Conservation (phyloP, 2,329 filamentous ascomycete species). For the Epichloe typhina region DNA sequence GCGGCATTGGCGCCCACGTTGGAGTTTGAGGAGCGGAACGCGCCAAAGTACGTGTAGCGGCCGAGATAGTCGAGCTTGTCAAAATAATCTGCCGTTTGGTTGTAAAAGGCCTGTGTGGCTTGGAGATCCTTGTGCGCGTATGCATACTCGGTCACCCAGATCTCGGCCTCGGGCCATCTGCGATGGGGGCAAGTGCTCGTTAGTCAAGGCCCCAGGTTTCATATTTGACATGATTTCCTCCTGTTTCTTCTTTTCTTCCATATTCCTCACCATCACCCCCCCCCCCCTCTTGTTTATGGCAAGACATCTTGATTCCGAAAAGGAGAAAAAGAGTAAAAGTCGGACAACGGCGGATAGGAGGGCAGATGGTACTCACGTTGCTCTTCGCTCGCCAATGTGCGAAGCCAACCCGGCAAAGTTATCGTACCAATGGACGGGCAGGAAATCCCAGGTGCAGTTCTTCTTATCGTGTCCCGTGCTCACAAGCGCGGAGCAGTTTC, state of each 20-base stretch:
- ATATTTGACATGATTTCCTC: not conserved
- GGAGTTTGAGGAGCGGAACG: constrained; percentile 54
- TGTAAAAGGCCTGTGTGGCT: constrained; percentile 53
- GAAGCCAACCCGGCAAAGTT: constrained; percentile 55
- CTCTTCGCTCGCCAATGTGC: constrained; percentile 42
- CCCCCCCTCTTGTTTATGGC: too few relatives aligned
- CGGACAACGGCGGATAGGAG: not conserved
- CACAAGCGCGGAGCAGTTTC: constrained; percentile 46
- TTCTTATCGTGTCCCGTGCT: constrained; percentile 23
- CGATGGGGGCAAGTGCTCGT: constrained; percentile 11
- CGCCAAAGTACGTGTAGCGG: constrained; percentile 63
- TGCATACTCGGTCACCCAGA: constrained; percentile 75
- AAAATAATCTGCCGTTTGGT: constrained; percentile 51
- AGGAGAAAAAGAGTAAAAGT: not conserved
- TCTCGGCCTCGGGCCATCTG: constrained; percentile 45
- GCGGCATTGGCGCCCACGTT: constrained; percentile 63
- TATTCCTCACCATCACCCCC: too few relatives aligned
- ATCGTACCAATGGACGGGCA: constrained; percentile 57
- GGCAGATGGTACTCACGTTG: constrained; percentile 16
- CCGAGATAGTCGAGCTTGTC: constrained; percentile 44
- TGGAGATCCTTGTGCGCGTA: constrained; percentile 41
- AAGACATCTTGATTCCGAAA: too few relatives aligned
- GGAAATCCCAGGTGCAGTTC: constrained; percentile 50
- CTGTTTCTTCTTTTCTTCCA: too few relatives aligned
- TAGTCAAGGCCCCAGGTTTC: not conserved